Conservation (phyloP, 2,329 filamentous ascomycete species). For the Epichloe amarillans region DNA sequence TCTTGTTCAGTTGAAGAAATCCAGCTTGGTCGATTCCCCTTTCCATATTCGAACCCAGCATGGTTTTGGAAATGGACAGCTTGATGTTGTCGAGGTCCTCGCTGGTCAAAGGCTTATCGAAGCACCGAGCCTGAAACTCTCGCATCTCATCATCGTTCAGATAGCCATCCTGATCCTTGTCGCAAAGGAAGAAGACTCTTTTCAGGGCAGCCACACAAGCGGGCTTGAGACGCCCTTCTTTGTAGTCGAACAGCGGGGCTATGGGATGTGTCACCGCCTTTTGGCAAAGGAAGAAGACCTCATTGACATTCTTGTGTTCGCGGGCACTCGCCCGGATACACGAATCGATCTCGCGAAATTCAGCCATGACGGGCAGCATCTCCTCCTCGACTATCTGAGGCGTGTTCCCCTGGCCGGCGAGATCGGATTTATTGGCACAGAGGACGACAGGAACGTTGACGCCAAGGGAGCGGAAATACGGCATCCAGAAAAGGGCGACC, state of each 20-base stretch:
- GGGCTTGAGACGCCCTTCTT: conserved; percentile 78
- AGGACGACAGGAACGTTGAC: conserved; percentile 96
- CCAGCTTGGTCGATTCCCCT: conserved; percentile 69
- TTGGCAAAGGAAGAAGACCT: conserved; percentile 94
- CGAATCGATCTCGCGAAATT: conserved; percentile 97
- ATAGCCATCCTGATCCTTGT: conserved; percentile 90
- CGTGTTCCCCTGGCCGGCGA: conserved; percentile 60
- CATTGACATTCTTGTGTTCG: conserved; percentile 87
- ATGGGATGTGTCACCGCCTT: conserved; percentile 97
- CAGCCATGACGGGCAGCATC: conserved; percentile 95
- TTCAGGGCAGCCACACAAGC: conserved; percentile 75
- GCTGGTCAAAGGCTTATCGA: conserved; percentile 69
- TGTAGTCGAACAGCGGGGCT: conserved; percentile 90
- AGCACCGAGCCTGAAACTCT: conserved; percentile 83
- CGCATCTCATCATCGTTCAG: conserved; percentile 83
- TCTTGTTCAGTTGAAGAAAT: conserved; percentile 83
- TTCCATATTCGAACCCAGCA: conserved; percentile 47
- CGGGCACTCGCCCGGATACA: conserved; percentile 90
- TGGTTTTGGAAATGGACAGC: conserved; percentile 59
- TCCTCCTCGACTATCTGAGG: conserved; percentile 87
- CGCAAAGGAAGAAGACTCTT: conserved; percentile 88
- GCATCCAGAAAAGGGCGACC: conserved; percentile 96
- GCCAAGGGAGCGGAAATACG: conserved; percentile 92
- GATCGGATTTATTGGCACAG: conserved; percentile 94
- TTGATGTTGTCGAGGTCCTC: conserved; percentile 90